Conservation (phyloP, 257 asterid species). For the Ajuga chamaepitys region DNA sequence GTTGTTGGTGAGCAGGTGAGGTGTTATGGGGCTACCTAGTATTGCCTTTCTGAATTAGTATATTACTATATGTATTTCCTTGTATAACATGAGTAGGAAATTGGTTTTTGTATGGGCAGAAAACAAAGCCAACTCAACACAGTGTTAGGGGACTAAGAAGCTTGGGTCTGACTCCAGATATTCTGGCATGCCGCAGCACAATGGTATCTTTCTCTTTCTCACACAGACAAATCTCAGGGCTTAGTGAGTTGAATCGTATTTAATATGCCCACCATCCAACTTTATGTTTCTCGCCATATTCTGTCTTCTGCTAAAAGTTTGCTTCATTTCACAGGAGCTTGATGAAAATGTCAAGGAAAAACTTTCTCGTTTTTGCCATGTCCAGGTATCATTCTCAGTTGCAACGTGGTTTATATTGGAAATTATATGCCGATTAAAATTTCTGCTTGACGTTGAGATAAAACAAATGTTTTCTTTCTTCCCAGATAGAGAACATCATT, state of each 20-base stretch:
- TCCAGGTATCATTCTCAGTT: constrained; percentile 43
- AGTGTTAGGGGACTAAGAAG: constrained; percentile 89
- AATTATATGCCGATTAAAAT: constrained; percentile 10
- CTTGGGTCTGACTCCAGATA: constrained; percentile 75
- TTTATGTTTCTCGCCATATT: neutral
- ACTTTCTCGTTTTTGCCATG: constrained; percentile 81
- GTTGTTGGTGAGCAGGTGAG: constrained; percentile 93
- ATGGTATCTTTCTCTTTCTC: constrained; percentile 36
- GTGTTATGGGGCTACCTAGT: constrained; percentile 1
- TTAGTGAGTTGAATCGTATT: too few species aligned
- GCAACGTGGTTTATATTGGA: neutral
- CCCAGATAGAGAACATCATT: constrained; percentile 60
- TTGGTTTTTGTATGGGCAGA: constrained; percentile 39
- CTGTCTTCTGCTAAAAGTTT: constrained; percentile 7
- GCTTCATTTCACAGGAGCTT: constrained; percentile 51
- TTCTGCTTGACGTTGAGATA: neutral
- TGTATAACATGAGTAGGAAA: constrained; percentile 1
- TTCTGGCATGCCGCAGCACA: constrained; percentile 95
- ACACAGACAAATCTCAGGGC: neutral
- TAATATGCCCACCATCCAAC: too few species aligned
- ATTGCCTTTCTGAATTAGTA: neutral
- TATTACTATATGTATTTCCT: neutral
- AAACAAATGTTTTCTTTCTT: constrained; percentile 10
- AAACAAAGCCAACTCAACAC: constrained; percentile 98
- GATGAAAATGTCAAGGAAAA: constrained; percentile 66